Evolutionary conservation across 2,329 filamentous ascomycete genomes (phyloP), one percentile per base, ranked within the genome.

Genomic region (Alternaria triticina): DNA sequence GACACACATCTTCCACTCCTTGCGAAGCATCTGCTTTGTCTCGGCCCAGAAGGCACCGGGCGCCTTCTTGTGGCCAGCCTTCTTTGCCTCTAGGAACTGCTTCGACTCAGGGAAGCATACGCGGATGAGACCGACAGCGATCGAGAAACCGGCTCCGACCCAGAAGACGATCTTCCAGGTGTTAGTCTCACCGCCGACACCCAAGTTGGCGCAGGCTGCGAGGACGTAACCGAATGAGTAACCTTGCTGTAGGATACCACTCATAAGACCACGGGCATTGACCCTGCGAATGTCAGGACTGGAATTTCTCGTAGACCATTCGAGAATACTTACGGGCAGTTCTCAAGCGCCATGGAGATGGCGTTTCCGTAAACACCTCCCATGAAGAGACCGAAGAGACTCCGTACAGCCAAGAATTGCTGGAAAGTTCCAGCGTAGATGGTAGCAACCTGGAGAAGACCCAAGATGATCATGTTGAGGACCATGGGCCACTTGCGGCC

Each of bases 401-500:
- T 87, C 54, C 91, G 85, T 1, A 93, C 90, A 9, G 88, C 91
- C n/a, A 94, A 81, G 77, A 94, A 94, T 71, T 92, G 87, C 58
- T 86, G 78, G 76, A 93, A 96, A 0, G 90, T 94, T 0, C 77
- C 72, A 74, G 88, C 87, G 81, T 93, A 96, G 70, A 93, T 93
- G 17, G 93, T 96, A 23, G 89, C 91, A 62, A 94, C 87, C 77
- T 94, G 91, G 10, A 94, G 83, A 6, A 89, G 77, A 40, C 89
- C 89, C 4, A 92, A 84, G 23, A 93, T 81, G 62, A 94, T 83
- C 88, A 94, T 91, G 83, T 95, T 95, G 71, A 88, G 71, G 9
- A 94, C 89, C 90, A 94, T 92, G 47, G 92, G 91, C 89, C 91
- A 93, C 81, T 94, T 95, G 59, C 92, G 87, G 7, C 93, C 93